Percentiles rank a stretch among this genome's conserved stretches.
These are phyloP conservation scores for Talaromyces sp. DNA, from an alignment of 2,329 filamentous ascomycete species.

Conservation along the genomic window DNA sequence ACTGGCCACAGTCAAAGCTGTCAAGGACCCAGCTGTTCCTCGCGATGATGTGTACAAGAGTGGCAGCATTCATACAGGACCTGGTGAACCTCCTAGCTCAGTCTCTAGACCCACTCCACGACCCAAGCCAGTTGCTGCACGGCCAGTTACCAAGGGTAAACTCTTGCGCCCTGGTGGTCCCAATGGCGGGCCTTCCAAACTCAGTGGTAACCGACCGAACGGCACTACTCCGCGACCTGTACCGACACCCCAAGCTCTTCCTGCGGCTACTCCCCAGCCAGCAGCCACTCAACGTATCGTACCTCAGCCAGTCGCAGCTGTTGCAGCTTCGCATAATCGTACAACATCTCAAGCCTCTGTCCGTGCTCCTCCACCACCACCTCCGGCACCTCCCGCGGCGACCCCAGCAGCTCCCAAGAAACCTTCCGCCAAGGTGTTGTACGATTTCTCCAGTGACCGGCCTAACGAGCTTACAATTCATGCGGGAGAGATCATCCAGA, in stretches of 20 bases:
- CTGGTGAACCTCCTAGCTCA: slow-evolving; percentile 79
- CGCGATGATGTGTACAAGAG: slow-evolving; percentile 89
- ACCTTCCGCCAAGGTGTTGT: slow-evolving; percentile 82
- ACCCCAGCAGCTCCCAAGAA: slow-evolving; percentile 60
- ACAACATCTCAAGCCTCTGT: slow-evolving; percentile 47
- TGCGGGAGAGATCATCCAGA: slow-evolving; percentile 77
- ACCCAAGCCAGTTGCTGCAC: slow-evolving; percentile 77
- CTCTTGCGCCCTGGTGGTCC: slow-evolving; percentile 89
- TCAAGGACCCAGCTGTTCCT: slow-evolving; percentile 76
- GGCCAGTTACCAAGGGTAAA: slow-evolving; percentile 90
- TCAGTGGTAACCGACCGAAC: slow-evolving; percentile 51
- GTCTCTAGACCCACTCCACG: slow-evolving; percentile 81
- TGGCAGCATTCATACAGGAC: slow-evolving; percentile 78
- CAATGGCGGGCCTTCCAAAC: slow-evolving; percentile 71
- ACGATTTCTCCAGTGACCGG: slow-evolving; percentile 83
- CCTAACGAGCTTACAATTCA: slow-evolving; percentile 79
- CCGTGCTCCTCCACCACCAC: slow-evolving; percentile 62
- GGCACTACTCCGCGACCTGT: slow-evolving; percentile 31
- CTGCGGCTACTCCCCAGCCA: slow-evolving; percentile 25
- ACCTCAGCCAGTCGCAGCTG: slow-evolving; percentile 34
- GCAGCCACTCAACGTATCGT: slow-evolving; percentile 27
- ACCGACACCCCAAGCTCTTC: slow-evolving; percentile 36
- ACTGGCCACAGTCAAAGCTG: slow-evolving; percentile 78
- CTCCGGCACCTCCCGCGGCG: slow-evolving; percentile 59
- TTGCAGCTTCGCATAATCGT: slow-evolving; percentile 48